These are phyloP conservation scores for Brassica napus DNA, from an alignment of 345 rosid species.

Conservation along the genomic window Da-Ae NC_063445.1:2712501-2713000, in stretches of 20 bases:
- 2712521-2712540: slow-evolving; percentile 79
- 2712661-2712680: slow-evolving; percentile 54
- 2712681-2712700: slow-evolving; percentile 68
- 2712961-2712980: slow-evolving; percentile 81
- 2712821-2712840: slow-evolving; percentile 62
- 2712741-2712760: slow-evolving; percentile 15
- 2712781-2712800: slow-evolving; percentile 76
- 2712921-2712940: slow-evolving; percentile 63
- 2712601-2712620: slow-evolving; percentile 84
- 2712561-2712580: slow-evolving; percentile 79
- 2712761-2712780: slow-evolving; percentile 81
- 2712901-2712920: slow-evolving; percentile 76
- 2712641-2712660: slow-evolving; percentile 46
- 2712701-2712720: slow-evolving; percentile 55
- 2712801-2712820: slow-evolving; percentile 72
- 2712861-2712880: slow-evolving; percentile 83
- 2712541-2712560: slow-evolving; percentile 77
- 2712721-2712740: slow-evolving; percentile 22
- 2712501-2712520: slow-evolving; percentile 84
- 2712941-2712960: slow-evolving; percentile 76
- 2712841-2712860: slow-evolving; percentile 65
- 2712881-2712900: slow-evolving; percentile 75
- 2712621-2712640: slow-evolving; percentile 49
- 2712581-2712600: slow-evolving; percentile 78
- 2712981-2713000: slow-evolving; percentile 67